These are phyloP conservation scores for Dichotomopilus funicola DNA, from an alignment of 2,329 filamentous ascomycete genomes.

Conservation along the genomic window DNA sequence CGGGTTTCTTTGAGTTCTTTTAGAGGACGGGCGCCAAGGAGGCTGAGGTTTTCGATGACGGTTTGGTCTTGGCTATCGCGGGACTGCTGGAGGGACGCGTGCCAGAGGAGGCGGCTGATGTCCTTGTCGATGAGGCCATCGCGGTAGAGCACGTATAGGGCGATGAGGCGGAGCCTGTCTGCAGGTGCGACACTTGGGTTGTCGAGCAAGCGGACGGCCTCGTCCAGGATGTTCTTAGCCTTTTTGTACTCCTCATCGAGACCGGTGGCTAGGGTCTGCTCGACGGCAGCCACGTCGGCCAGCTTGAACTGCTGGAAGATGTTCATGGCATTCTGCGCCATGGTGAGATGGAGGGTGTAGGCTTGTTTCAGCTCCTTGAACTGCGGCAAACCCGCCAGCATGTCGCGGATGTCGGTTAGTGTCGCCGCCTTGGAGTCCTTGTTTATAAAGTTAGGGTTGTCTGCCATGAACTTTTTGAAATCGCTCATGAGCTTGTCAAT, in stretches of 20 bases:
- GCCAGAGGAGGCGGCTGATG: conserved; percentile 73
- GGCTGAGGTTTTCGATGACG: conserved; percentile 68
- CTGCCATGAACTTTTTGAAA: conserved; percentile 83
- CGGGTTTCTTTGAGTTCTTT: conserved; percentile 69
- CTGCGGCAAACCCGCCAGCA: conserved; percentile 89
- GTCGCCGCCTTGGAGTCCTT: conserved; percentile 62
- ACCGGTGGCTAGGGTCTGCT: conserved; percentile 87
- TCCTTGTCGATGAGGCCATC: conserved; percentile 81
- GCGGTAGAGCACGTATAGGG: conserved; percentile 79
- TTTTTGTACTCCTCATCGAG: conserved; percentile 89
- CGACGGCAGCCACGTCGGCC: conserved; percentile 76
- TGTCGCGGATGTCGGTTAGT: conserved; percentile 89
- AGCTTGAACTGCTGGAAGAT: conserved; percentile 81
- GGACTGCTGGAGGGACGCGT: conserved; percentile 68
- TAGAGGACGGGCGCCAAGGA: conserved; percentile 70
- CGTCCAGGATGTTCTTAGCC: conserved; percentile 80
- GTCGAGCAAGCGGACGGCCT: conserved; percentile 81
- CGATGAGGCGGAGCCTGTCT: conserved; percentile 78
- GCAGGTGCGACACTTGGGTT: conserved; percentile 65
- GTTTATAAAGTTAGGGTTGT: conserved; percentile 89
- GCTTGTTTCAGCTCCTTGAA: conserved; percentile 94
- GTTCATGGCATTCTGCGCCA: conserved; percentile 97
- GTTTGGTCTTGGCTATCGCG: conserved; percentile 49
- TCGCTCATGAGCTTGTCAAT: conserved; percentile 89
- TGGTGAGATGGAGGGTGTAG: conserved; percentile 88